These are phyloP conservation scores for Cyberlindnera petersonii DNA, from an alignment of 805 yeast species.

Conservation along the genomic window DNA sequence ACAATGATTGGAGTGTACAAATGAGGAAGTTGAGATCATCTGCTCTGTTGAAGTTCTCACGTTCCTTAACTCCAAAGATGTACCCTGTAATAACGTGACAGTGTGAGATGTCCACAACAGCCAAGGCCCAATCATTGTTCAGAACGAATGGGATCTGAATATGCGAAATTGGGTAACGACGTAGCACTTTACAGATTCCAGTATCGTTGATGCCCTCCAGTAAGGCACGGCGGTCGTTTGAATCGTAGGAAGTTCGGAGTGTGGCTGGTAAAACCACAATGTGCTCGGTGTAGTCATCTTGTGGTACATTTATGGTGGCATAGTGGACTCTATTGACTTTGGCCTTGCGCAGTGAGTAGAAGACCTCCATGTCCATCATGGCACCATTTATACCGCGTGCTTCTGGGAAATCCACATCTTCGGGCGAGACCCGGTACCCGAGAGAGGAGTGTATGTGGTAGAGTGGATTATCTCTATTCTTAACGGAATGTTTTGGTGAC, in stretches of 20 bases:
- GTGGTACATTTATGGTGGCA: neutral
- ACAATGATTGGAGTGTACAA: neutral
- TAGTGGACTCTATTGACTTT: neutral
- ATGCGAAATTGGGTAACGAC: neutral
- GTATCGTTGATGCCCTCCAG: neutral
- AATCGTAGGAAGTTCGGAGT: neutral
- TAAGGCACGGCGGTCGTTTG: neutral
- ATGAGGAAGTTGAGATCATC: neutral
- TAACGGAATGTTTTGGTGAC: no score
- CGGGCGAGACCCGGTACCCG: neutral
- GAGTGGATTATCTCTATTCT: no score
- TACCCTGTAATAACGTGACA: constrained; percentile 1
- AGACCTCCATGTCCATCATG: neutral
- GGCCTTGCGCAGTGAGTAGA: neutral
- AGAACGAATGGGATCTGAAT: neutral
- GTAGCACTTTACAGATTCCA: constrained; percentile 1
- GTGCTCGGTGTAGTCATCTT: neutral
- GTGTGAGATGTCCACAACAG: constrained; percentile 1
- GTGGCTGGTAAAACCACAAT: neutral
- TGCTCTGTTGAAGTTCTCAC: neutral
- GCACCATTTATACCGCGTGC: neutral
- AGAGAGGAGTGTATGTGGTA: constrained; percentile 2
- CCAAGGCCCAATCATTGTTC: neutral
- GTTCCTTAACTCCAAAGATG: constrained; percentile 1
- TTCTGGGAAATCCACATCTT: neutral